Evolutionary conservation across 257 asterid species (phyloP), one percentile per base, ranked within the genome.

Genomic region (Petunia axillaris): DNA sequence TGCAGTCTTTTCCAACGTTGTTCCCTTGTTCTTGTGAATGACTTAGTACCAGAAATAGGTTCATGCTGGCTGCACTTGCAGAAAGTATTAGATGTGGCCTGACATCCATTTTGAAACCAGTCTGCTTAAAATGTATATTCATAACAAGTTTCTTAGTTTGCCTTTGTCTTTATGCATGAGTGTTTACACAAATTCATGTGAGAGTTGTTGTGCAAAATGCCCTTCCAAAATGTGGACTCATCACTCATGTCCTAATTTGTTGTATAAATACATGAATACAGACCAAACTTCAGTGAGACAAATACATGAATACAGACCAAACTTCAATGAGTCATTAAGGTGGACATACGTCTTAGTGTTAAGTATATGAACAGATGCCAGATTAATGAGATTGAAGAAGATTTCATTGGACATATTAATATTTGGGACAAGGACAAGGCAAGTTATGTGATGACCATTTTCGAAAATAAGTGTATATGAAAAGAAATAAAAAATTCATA

Each of bases 131-230:
- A 70, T 25, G 7, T 36, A 43, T 67, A n/a, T 67, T 40, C 58
- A 9, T 44, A n/a, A 46, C 40, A 44, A 46, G 58, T 8, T 44
- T 70, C 76, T 70, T 70, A 70, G 58, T 70, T 70, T 70, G 44
- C 76, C 54, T 68, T 41, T 70, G 16, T 35, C 58, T 70, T 46
- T 70, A 16, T 8, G 5, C 25, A 46, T 16, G 16, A 16, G 2
- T 70, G 76, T 70, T 50, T 70, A 25, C 25, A 70, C 76, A 44
- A 46, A 25, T 70, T 41, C 58, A 70, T 70, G 41, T 2, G 40
- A 58, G 58, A 9, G 16, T 46, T 44, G 76, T 16, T 10, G 40
- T 41, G 46, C 39, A 16, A 8, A 44, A 65, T 14, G 10, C 58
- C 71, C 16, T 44, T 44, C 76, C 58, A 44, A 4, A 9, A 44